A percentile compares a stretch with the other conserved stretches of the same genome.
phyloP scores from a whole-genome alignment of 78 protist genomes.

The Dictyostelium capitatum region DNA sequence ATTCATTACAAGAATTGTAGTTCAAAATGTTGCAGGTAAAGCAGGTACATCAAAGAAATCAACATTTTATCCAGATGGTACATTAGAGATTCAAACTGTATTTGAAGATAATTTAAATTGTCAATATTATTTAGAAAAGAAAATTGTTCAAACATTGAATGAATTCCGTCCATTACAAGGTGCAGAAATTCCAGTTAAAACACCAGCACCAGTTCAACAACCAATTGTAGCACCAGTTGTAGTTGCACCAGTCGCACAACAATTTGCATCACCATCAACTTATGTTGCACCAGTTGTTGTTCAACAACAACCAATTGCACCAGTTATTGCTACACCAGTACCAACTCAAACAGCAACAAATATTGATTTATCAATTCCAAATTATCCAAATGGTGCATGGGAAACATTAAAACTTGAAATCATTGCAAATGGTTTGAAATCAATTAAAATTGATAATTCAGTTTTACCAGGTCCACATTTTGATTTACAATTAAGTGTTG shows the following conservation, averaged over 20 bases:
- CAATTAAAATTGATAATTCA: constrained; percentile 22
- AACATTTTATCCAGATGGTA: constrained; percentile 66
- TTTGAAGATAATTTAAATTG: constrained; percentile 65
- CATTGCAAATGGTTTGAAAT: neutral
- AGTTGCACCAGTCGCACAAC: constrained; percentile 10
- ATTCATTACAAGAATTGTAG: constrained; percentile 51
- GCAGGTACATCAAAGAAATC: constrained; percentile 68
- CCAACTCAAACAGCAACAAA: neutral
- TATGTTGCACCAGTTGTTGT: neutral
- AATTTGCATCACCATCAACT: constrained; percentile 6
- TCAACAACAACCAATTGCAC: neutral
- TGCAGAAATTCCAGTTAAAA: constrained; percentile 15
- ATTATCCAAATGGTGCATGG: constrained; percentile 46
- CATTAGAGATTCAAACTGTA: constrained; percentile 48
- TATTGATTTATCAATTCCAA: constrained; percentile 52
- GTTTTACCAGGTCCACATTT: constrained; percentile 54
- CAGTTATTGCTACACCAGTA: neutral
- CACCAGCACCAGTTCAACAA: neutral
- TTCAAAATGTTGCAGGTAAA: constrained; percentile 65
- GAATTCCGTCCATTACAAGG: constrained; percentile 70
- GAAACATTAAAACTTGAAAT: constrained; percentile 43
- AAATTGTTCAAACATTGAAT: constrained; percentile 32
- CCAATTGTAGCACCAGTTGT: constrained; percentile 20
- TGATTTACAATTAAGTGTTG: constrained; percentile 53
- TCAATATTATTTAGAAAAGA: constrained; percentile 70